Conservation (phyloP, 1,284 basidiomycete genomes). For the Pseudozyma flocculosa region DNA sequence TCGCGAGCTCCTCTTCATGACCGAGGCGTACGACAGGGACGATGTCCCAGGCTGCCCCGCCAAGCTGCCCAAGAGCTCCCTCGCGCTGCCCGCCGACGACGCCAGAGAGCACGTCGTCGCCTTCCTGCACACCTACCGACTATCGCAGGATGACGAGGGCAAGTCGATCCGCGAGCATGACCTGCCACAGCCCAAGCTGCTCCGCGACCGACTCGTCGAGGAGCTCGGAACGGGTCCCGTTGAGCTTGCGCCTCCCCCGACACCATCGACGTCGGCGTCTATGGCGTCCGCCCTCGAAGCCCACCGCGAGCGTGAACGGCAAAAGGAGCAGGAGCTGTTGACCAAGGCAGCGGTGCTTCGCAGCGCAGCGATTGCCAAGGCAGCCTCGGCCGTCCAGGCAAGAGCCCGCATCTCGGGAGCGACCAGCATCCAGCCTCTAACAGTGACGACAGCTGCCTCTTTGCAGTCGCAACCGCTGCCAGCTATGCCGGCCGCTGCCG, state of each 20-base stretch:
- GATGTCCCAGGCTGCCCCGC: conserved; percentile 27
- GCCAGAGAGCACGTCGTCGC: conserved; percentile 13
- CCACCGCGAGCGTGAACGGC: conserved; percentile 25
- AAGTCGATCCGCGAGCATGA: conserved; percentile 18
- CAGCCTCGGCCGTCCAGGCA: conserved; percentile 27
- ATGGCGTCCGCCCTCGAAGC: conserved; percentile 17
- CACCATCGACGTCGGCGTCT: conserved; percentile 18
- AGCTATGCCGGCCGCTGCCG: neutral
- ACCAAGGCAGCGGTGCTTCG: conserved; percentile 15
- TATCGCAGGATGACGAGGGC: conserved; percentile 9
- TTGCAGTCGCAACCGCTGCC: too few relatives aligned
- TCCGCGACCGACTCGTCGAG: conserved; percentile 16
- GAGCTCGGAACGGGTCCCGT: conserved; percentile 21
- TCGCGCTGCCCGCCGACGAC: conserved; percentile 22
- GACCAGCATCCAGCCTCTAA: conserved; percentile 30
- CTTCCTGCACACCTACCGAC: conserved; percentile 12
- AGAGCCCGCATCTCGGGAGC: conserved; percentile 21
- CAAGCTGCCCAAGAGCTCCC: conserved; percentile 19
- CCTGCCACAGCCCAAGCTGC: conserved; percentile 17
- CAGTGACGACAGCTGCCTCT: conserved; percentile 13
- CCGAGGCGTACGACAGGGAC: conserved; percentile 18
- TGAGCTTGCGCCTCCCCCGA: conserved; percentile 28
- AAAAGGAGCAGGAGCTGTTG: conserved; percentile 15
- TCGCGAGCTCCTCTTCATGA: conserved; percentile 34
- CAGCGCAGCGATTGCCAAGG: conserved; percentile 22